Evolutionary conservation across 139 green algal genomes (phyloP).

Genomic region (Ettlia oleoabundans): DNA sequence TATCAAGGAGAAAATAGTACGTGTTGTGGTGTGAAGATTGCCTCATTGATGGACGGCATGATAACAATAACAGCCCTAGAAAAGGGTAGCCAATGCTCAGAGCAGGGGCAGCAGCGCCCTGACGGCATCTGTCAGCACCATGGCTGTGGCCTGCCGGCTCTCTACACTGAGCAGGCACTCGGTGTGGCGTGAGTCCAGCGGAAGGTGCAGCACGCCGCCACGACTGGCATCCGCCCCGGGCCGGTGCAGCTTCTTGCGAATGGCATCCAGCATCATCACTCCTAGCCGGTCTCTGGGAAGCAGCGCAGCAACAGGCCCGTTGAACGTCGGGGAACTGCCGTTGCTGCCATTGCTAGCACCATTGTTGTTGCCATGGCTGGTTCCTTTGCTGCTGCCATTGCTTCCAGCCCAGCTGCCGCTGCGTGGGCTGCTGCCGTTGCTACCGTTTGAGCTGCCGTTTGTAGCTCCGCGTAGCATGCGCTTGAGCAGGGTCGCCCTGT

Average conservation of each 20-base stretch:
- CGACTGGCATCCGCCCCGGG: constrained; percentile 12
- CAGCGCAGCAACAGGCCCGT: constrained; percentile 62
- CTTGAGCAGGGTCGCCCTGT: constrained; percentile 46
- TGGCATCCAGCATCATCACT: constrained; percentile 56
- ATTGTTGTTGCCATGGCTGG: background rate
- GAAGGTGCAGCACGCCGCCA: constrained; percentile 29
- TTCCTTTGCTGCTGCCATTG: background rate
- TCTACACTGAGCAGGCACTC: constrained; percentile 38
- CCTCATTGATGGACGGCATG: no score
- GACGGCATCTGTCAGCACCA: constrained; percentile 16
- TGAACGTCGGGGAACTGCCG: constrained; percentile 37
- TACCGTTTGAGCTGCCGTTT: constrained; percentile 8
- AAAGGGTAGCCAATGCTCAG: background rate
- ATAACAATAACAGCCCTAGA: no score
- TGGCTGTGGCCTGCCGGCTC: constrained; percentile 7
- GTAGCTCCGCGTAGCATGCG: constrained; percentile 1
- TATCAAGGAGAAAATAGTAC: no score
- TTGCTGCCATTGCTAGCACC: background rate
- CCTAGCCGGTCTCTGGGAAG: constrained; percentile 66
- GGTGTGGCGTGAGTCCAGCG: constrained; percentile 54
- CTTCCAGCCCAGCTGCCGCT: background rate
- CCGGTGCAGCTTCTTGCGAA: constrained; percentile 4
- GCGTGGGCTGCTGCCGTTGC: background rate
- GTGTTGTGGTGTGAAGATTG: no score
- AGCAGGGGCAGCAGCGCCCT: constrained; percentile 20